phyloP scores from a whole-genome alignment of 495 filamentous ascomycete species.

The Tuber calosporum region DNA sequence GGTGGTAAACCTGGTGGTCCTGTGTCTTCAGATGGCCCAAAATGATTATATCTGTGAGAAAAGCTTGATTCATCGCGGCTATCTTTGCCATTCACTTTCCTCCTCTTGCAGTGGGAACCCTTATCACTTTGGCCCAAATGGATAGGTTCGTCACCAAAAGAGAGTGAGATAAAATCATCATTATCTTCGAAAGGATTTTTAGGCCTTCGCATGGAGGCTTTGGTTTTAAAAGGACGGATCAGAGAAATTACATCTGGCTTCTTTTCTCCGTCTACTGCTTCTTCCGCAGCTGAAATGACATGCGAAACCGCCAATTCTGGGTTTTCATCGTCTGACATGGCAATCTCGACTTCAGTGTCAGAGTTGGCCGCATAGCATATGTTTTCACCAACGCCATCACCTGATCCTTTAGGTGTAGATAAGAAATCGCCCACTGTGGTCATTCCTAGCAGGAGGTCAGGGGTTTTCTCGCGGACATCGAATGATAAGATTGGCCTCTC shows the following conservation, averaged over 20 bases:
- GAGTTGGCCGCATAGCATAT: conserved; percentile 8
- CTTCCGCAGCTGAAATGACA: conserved; percentile 2
- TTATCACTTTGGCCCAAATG: neutral
- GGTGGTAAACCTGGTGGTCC: conserved; percentile 3
- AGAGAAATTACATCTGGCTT: conserved; percentile 40
- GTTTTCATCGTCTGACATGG: conserved; percentile 25
- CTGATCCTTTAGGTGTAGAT: conserved; percentile 16
- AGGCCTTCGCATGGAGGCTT: conserved; percentile 38
- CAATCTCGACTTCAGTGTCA: conserved; percentile 18
- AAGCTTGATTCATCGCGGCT: conserved; percentile 1
- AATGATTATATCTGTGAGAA: neutral
- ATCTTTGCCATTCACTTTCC: conserved; percentile 25
- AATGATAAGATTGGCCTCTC: conserved; percentile 41
- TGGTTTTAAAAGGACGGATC: conserved; percentile 45
- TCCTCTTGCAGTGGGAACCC: conserved; percentile 19
- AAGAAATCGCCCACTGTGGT: conserved; percentile 14
- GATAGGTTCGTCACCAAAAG: conserved; percentile 42
- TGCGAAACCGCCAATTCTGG: conserved; percentile 7
- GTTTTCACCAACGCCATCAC: conserved; percentile 26
- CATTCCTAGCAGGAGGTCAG: conserved; percentile 40
- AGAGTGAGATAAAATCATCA: conserved; percentile 47
- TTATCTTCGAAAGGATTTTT: conserved; percentile 44
- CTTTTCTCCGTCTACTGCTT: conserved; percentile 19
- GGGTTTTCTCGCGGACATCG: conserved; percentile 38
- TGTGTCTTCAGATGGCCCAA: neutral